Percentiles rank a stretch among this genome's conserved stretches.
phyloP scores from a whole-genome alignment of 495 filamentous ascomycete species.

The Tuber calosporum region DNA sequence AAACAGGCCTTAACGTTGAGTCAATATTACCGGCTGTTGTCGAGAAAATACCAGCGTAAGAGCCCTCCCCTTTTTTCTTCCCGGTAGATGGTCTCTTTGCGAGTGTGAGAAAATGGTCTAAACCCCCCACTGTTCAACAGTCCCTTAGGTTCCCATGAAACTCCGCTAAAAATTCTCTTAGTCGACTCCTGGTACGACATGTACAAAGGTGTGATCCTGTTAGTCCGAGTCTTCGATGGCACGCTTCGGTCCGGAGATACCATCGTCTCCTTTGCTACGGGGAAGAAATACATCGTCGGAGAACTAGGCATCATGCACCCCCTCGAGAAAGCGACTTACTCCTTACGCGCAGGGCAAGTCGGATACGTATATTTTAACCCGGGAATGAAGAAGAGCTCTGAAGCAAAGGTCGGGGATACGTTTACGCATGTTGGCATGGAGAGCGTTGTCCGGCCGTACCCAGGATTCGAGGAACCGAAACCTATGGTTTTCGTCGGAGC shows the following conservation, averaged over 20 bases:
- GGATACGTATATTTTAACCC: slow-evolving; percentile 96
- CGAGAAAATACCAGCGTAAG: slow-evolving; percentile 67
- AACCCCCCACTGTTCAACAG: slow-evolving; percentile 38
- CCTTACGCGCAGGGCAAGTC: slow-evolving; percentile 82
- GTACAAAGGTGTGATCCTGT: slow-evolving; percentile 85
- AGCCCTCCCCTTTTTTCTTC: slow-evolving; percentile 13
- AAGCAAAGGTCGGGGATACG: slow-evolving; percentile 93
- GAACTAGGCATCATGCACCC: slow-evolving; percentile 98
- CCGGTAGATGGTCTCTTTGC: not conserved
- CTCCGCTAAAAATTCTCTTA: slow-evolving; percentile 71
- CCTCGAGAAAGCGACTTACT: slow-evolving; percentile 68
- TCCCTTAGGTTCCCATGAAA: slow-evolving; percentile 44
- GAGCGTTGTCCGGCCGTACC: slow-evolving; percentile 66
- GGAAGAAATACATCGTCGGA: slow-evolving; percentile 79
- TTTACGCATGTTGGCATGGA: slow-evolving; percentile 80
- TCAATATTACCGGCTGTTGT: slow-evolving; percentile 75
- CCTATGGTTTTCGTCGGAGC: slow-evolving; percentile 96
- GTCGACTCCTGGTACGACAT: slow-evolving; percentile 98
- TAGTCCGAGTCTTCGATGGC: slow-evolving; percentile 89
- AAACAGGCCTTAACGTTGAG: slow-evolving; percentile 82
- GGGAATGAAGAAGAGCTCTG: slow-evolving; percentile 91
- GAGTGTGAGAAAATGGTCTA: not conserved
- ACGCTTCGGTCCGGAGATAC: slow-evolving; percentile 73
- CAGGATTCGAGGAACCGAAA: slow-evolving; percentile 95
- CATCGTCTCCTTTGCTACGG: slow-evolving; percentile 75